A percentile compares a stretch with the other conserved stretches of the same genome.
Conservation (phyloP, 345 rosid species). For the Acer saccharum region DNA sequence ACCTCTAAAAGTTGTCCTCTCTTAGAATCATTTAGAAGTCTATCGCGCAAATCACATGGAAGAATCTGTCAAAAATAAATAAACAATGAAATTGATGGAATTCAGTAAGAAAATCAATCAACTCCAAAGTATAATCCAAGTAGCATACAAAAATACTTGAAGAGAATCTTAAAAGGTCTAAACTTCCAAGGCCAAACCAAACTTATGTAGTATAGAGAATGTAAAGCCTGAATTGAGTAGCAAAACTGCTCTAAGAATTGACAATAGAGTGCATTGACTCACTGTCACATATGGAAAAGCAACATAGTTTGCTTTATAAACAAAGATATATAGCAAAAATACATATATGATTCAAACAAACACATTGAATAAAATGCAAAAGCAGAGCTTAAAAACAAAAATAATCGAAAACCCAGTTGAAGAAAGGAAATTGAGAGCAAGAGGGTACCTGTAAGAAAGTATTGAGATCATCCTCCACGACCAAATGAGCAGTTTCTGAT, state of each 20-base stretch:
- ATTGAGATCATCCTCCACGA: slow-evolving; percentile 51
- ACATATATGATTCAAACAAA: not conserved
- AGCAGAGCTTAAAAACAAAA: not conserved
- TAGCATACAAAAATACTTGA: not conserved
- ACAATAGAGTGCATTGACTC: too few species aligned
- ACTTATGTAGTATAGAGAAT: too few species aligned
- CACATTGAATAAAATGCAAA: not conserved
- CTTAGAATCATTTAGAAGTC: slow-evolving; percentile 48
- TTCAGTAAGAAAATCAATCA: not conserved
- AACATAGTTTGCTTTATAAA: too few species aligned
- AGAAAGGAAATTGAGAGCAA: slow-evolving; percentile 16
- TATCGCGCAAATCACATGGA: slow-evolving; percentile 51
- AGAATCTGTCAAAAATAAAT: slow-evolving; percentile 45
- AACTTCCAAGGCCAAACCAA: too few species aligned
- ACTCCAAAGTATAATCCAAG: not conserved
- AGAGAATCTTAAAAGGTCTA: not conserved
- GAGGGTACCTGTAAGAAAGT: slow-evolving; percentile 45
- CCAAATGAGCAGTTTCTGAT: slow-evolving; percentile 6
- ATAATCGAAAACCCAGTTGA: not conserved
- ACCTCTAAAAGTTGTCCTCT: slow-evolving; percentile 63
- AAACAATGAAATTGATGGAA: not conserved
- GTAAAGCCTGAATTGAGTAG: too few species aligned
- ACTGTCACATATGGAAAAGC: not conserved
- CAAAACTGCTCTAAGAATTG: too few species aligned
- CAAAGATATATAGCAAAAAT: not conserved